Percentiles rank a stretch among this genome's conserved stretches.
phyloP scores from a whole-genome alignment of 306 rosid species.

The Prunus davidiana region DNA sequence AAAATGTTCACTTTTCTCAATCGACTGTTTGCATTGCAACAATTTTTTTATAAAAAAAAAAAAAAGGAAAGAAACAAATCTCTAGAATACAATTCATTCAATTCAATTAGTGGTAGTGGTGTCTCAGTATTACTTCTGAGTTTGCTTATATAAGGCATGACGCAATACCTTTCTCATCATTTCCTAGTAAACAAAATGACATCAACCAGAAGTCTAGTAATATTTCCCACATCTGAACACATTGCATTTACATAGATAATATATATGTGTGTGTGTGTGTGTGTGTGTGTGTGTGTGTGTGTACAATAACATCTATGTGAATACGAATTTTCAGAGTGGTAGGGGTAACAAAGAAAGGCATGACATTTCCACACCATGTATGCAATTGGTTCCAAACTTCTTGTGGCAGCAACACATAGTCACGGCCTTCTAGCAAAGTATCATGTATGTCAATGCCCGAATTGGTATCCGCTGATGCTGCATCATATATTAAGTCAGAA shows the following conservation, averaged over 20 bases:
- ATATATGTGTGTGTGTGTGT: neutral
- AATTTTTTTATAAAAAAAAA: neutral
- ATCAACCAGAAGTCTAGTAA: neutral
- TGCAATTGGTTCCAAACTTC: slow-evolving; percentile 85
- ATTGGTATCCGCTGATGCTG: slow-evolving; percentile 55
- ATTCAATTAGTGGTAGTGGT: neutral
- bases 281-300: neutral
- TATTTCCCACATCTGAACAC: neutral
- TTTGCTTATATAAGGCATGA: neutral
- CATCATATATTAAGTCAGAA: slow-evolving; percentile 73
- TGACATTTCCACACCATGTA: slow-evolving; percentile 46
- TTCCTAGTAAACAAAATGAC: neutral
- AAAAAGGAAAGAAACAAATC: neutral
- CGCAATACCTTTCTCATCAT: neutral
- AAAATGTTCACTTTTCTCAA: neutral
- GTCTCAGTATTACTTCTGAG: neutral
- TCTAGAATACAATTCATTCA: neutral
- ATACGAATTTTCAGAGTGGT: slow-evolving; percentile 10
- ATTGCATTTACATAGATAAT: too few species aligned
- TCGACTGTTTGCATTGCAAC: neutral
- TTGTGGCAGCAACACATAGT: slow-evolving; percentile 89
- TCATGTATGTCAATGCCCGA: slow-evolving; percentile 61
- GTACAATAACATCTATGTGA: neutral
- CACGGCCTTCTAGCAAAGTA: slow-evolving; percentile 92
- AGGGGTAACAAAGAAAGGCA: slow-evolving; percentile 8